phyloP scores from a whole-genome alignment of 208 protist species.

The Phytomonas sp. region DNA sequence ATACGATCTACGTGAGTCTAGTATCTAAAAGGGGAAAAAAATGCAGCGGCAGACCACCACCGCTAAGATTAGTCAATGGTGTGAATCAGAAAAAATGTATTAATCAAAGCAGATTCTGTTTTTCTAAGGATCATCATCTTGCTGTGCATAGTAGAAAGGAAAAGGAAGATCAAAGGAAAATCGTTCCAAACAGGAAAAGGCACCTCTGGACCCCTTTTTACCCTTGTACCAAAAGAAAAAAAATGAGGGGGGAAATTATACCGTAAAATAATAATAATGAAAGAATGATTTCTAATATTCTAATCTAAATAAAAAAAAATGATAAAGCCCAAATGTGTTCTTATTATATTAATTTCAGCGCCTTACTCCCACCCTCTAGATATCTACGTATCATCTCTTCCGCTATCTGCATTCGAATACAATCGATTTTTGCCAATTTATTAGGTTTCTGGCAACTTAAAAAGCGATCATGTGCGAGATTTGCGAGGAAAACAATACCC shows the following conservation, averaged over 20 bases:
- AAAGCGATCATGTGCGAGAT: neutral
- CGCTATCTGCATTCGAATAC: neutral
- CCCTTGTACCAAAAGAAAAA: neutral
- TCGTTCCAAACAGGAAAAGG: neutral
- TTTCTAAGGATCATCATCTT: conserved; percentile 5
- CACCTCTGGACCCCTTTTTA: neutral
- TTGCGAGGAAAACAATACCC: neutral
- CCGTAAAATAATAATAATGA: neutral
- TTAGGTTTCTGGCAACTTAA: neutral
- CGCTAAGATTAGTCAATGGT: neutral
- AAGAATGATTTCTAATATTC: neutral
- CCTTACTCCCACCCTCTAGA: neutral
- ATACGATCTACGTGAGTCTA: conserved; percentile 1
- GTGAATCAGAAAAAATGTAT: neutral
- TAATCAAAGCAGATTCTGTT: conserved; percentile 1
- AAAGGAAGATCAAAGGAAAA: neutral
- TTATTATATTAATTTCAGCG: neutral
- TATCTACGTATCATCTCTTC: neutral
- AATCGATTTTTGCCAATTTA: neutral
- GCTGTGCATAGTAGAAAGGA: neutral
- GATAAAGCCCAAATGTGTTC: neutral
- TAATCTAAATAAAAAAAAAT: neutral
- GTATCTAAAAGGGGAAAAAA: conserved; percentile 13
- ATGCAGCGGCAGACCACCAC: conserved; percentile 3
- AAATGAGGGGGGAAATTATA: neutral